A percentile compares a stretch with the other conserved stretches of the same genome.
Conservation (phyloP, 805 yeast genomes). For the Myxozyma neotropica region DNA sequence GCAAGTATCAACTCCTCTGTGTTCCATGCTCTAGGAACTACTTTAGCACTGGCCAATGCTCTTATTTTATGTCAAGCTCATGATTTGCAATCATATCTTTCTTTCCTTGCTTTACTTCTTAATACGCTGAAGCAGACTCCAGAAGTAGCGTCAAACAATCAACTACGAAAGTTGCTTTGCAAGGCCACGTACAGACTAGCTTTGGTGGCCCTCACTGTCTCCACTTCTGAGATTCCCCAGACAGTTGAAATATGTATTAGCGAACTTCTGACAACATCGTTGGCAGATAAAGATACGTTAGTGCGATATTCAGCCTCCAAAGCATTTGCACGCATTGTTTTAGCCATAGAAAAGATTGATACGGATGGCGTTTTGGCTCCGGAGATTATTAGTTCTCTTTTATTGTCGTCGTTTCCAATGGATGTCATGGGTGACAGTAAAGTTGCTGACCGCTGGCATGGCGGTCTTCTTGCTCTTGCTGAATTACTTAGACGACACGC, state of each 20-base stretch:
- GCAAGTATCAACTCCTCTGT: not conserved
- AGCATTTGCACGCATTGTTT: slow-evolving; percentile 41
- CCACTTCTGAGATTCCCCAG: slow-evolving; percentile 43
- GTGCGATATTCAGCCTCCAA: slow-evolving; percentile 70
- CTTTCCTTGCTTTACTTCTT: not conserved
- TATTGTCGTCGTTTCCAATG: slow-evolving; percentile 10
- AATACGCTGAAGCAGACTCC: not conserved
- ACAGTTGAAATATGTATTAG: slow-evolving; percentile 54
- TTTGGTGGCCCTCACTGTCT: slow-evolving; percentile 18
- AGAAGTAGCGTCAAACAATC: slow-evolving; percentile 1
- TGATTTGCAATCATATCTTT: slow-evolving; percentile 10
- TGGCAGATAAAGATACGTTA: slow-evolving; percentile 54
- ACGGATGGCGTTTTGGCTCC: slow-evolving; percentile 6
- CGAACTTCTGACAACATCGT: slow-evolving; percentile 47
- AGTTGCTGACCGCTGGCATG: slow-evolving; percentile 56
- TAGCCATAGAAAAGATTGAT: slow-evolving; percentile 8
- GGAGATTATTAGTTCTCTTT: slow-evolving; percentile 18
- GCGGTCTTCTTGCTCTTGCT: slow-evolving; percentile 60
- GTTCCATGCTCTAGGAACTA: slow-evolving; percentile 13
- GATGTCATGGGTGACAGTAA: slow-evolving; percentile 38
- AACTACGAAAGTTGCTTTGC: slow-evolving; percentile 21
- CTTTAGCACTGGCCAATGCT: slow-evolving; percentile 16
- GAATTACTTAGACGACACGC: slow-evolving; percentile 45
- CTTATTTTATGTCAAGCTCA: slow-evolving; percentile 9
- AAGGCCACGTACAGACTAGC: slow-evolving; percentile 27